Conservation (phyloP, 768 basidiomycete genomes). For the Trichaptum fuscoviolaceum region DNA sequence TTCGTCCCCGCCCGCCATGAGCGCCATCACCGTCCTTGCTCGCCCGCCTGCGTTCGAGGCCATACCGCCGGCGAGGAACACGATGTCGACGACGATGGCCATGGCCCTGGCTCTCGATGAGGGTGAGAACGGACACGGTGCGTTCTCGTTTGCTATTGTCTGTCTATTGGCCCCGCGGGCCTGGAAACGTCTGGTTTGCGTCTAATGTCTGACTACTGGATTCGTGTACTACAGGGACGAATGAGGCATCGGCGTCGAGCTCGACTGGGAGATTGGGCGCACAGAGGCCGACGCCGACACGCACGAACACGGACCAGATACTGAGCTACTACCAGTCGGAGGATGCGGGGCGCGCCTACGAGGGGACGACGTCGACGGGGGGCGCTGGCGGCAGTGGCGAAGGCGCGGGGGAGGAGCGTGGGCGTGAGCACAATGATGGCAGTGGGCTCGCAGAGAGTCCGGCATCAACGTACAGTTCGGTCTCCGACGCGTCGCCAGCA, state of each 20-base stretch:
- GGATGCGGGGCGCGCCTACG: constrained; percentile 33
- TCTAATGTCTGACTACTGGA: not conserved
- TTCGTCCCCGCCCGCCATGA: not conserved
- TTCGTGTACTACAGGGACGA: not conserved
- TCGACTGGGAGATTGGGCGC: not conserved
- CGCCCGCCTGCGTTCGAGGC: not conserved
- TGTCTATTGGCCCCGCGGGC: not conserved
- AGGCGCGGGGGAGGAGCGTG: not conserved
- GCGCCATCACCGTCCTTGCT: not conserved
- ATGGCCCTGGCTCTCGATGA: not conserved
- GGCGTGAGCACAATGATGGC: constrained; percentile 7
- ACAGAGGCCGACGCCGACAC: constrained; percentile 20
- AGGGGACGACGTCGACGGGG: constrained; percentile 8
- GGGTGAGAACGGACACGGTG: not conserved
- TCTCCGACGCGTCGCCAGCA: constrained; percentile 13
- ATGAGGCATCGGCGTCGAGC: not conserved
- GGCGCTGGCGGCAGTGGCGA: not conserved
- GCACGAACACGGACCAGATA: constrained; percentile 39
- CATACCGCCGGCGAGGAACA: not conserved
- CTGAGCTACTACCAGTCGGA: constrained; percentile 54
- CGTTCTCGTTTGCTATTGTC: not conserved
- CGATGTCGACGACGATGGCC: not conserved
- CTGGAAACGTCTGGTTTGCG: no score
- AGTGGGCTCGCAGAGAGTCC: constrained; percentile 12
- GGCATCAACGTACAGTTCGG: constrained; percentile 10